Base-by-base conservation (phyloP, 2,329 filamentous ascomycete genomes). In the Diaporthe batatas region DNA sequence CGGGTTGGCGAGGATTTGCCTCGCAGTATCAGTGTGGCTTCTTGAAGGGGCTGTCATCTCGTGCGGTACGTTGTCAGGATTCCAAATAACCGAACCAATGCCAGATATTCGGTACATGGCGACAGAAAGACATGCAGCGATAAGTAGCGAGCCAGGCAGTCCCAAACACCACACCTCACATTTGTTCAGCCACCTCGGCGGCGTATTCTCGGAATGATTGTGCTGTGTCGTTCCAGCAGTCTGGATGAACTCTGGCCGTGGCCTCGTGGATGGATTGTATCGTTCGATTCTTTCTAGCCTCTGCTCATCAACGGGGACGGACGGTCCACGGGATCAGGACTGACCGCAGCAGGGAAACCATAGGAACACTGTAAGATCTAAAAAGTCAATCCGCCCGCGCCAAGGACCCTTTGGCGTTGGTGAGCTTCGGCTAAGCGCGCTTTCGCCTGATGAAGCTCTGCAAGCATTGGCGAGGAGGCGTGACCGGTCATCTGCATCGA, bases 391-490 rank as follows among this genome's bases (percentile, higher is more conserved):
- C 7, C 39, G 47, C 44, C 58, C 57, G 44, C 39, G 29, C 36
- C 4, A 23, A 14, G 23, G 14, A 16, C 18, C 58, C 42, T 5
- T 62, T 44, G 16, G 25, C 39, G 2, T 18, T 39, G 10, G 39
- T 10, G 23, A 4, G 25, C 8, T 10, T 10, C n/a, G 23, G 42
- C 44, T n/a, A 21, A 21, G 44, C 44, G 18, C 18, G 36, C 1
- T 47, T n/a, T n/a, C 4, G 44, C 25, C 16, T 34, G 16, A 51
- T 65, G 42, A 64, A 64, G 59, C 42, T 49, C 23, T 32, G 25
- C 42, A 44, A 23, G 59, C 18, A 36, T 65, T 18, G 44, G 59
- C 29, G 59, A 51, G 23, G 58, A 64, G 39, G 3, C 36, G 62
- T 21, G 21, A 23, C 62, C 44, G 29, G 44, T 49, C 44, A 8